Base-by-base conservation (phyloP, 1,139 yeast species). In the Maudiozyma humilis region DNA sequence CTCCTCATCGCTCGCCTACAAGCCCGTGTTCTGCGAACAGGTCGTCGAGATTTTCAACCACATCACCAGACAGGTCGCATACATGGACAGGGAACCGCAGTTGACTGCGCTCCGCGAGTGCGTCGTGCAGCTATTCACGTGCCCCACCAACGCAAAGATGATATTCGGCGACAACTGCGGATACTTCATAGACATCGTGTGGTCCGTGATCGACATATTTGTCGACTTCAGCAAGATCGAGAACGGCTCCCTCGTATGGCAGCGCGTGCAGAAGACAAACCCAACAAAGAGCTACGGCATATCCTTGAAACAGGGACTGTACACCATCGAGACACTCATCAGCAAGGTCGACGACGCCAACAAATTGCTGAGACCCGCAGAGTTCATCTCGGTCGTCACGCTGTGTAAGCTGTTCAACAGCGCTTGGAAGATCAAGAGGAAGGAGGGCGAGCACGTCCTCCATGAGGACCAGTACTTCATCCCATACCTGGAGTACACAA, bases 251-350 rank as follows among this genome's bases (percentile, higher is more conserved):
- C 42, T 74, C 74, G 57, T 62, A 63, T 87, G 62, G 81, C 82
- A 54, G 80, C 82, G 59, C 34, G 63, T 62, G 8, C 62, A 57
- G 40, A 54, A 59, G 66, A 91, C 54, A 67, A 88, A 55, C 78
- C 89, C 81, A 76, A 87, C 50, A 82, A 85, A 63, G 68, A 85
- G 39, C 77, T 87, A 59, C 75, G 81, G 55, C 88, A 86, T 65
- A 64, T 85, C 63, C 2, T 59, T 87, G 59, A 73, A 71, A 47
- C 73, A 96, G 47, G 88, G 84, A 1, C 56, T 77, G 12, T 67
- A 68, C 40, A 75, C 74, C 45, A 55, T 77, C 12, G 64, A 61
- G 15, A 68, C 71, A 32, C 59, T 78, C n/a, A 59, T 74, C 17
- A 73, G 74, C 31, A 68, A 70, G 56, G 36, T 63, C 43, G 33